These are phyloP conservation scores for Tricholoma matsutake DNA, from an alignment of 768 basidiomycete genomes.

Conservation along the genomic window DNA sequence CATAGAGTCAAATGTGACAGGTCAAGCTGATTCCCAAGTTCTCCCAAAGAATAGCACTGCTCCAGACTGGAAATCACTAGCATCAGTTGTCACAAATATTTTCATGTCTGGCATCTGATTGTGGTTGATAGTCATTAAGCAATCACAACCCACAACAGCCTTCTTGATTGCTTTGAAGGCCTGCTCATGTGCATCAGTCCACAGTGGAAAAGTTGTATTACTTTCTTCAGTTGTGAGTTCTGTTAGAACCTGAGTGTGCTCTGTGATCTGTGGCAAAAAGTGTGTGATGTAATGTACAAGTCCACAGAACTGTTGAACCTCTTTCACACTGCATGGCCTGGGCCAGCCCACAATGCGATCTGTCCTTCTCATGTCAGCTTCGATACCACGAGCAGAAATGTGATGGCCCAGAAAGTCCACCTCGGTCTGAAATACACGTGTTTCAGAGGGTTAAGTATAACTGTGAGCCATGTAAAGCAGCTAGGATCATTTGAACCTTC, in stretches of 20 bases:
- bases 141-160: slow-evolving; percentile 18
- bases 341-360: not conserved
- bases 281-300: slow-evolving; percentile 26
- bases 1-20: slow-evolving; percentile 26
- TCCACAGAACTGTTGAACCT: slow-evolving; percentile 23
- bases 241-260: slow-evolving; percentile 20
- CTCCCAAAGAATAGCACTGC: slow-evolving; percentile 24
- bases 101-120: slow-evolving; percentile 9
- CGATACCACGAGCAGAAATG: not conserved
- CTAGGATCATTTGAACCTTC: too few species aligned
- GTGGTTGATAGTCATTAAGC: slow-evolving; percentile 29
- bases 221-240: not conserved
- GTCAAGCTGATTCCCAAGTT: slow-evolving; percentile 25
- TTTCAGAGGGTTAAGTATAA: not conserved
- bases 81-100: slow-evolving; percentile 29
- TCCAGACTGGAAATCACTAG: slow-evolving; percentile 21
- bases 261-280: slow-evolving; percentile 27
- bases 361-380: not conserved
- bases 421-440: not conserved
- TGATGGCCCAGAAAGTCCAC: too few species aligned
- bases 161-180: slow-evolving; percentile 28
- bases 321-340: not conserved
- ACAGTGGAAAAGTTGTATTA: slow-evolving; percentile 21
- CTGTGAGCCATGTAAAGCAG: too few species aligned
- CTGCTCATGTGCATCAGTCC: slow-evolving; percentile 16